Evolutionary conservation across 257 asterid genomes (phyloP), one percentile per base, ranked within the genome.

Genomic region (Jacaranda mimosifolia): DNA sequence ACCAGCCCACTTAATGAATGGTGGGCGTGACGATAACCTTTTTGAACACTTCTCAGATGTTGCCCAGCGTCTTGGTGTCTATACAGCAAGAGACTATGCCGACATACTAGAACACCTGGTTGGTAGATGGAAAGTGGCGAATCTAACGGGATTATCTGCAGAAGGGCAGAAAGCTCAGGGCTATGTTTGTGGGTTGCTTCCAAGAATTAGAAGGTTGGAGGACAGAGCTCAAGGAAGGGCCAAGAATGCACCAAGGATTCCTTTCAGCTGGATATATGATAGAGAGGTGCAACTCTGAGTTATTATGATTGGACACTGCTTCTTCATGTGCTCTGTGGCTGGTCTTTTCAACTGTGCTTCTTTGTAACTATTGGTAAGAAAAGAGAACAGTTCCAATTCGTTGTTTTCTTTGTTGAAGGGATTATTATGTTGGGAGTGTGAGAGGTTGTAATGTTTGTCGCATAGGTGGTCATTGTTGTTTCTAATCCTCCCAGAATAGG

Each of bases 1-100:
- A n/a, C n/a, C 97, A 0, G 96, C 97, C 45, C 96, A 90, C 89
- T 79, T 92, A 77, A 92, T 92, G 97, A 90, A 83, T 3, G 97
- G 90, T 70, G 97, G 97, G 8, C 87, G 86, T 1, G 97, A 90
- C 10, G 86, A 88, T 43, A 80, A 81, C 73, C 92, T 91, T 53
- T 91, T 91, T 42, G 90, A 91, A 6, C 83, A 90, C 78, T 91
- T 90, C 77, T 91, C 96, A 13, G 84, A 94, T 7, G 94, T 91
- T 9, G 96, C 97, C 45, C 97, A 90, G 40, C 82, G 90, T 14
- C 92, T 91, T 0, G 90, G 91, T 32, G 92, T 91, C 64, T 90
- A 91, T 69, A 88, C 97, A 4, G 92, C 94, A 26, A 80, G 75
- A 73, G 97, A 91, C 86, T 91, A 91, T 6, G 97, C 96, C 4